Percentiles rank a stretch among this genome's conserved stretches.
phyloP scores from a whole-genome alignment of 2,329 filamentous ascomycete genomes.

The Pestalotiopsis sp. region DNA sequence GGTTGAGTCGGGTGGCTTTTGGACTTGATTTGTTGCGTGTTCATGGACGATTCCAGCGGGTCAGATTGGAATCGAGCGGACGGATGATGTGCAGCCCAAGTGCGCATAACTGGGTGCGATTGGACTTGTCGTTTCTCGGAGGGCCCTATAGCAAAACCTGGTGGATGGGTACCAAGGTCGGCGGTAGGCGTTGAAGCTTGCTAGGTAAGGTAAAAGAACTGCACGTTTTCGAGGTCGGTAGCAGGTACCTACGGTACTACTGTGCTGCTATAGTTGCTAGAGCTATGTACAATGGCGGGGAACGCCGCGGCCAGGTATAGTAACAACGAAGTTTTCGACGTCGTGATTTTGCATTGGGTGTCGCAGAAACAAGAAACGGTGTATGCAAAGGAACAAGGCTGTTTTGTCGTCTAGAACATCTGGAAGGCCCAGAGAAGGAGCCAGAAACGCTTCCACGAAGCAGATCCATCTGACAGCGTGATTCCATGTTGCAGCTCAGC shows the following conservation, averaged over 20 bases:
- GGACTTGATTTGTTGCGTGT: neutral
- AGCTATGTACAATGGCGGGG: neutral
- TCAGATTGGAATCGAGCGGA: neutral
- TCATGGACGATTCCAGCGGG: neutral
- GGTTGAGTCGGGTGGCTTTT: neutral
- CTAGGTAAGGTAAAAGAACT: neutral
- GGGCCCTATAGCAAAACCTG: neutral
- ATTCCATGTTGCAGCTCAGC: neutral
- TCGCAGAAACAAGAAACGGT: neutral
- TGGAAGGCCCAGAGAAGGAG: neutral
- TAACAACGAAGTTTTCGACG: neutral
- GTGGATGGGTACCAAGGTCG: neutral
- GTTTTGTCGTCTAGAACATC: neutral
- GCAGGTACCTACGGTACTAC: neutral
- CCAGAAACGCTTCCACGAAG: neutral
- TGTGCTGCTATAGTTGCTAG: neutral
- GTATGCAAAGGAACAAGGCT: neutral
- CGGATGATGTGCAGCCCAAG: neutral
- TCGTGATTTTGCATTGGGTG: neutral
- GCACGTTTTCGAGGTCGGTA: neutral
- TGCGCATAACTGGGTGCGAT: neutral
- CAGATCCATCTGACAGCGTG: neutral
- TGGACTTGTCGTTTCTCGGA: neutral
- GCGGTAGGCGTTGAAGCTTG: neutral
- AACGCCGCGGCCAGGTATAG: neutral